These are phyloP conservation scores for Aplosporella prunicola DNA, from an alignment of 2,329 filamentous ascomycete genomes.

Conservation along the genomic window DNA sequence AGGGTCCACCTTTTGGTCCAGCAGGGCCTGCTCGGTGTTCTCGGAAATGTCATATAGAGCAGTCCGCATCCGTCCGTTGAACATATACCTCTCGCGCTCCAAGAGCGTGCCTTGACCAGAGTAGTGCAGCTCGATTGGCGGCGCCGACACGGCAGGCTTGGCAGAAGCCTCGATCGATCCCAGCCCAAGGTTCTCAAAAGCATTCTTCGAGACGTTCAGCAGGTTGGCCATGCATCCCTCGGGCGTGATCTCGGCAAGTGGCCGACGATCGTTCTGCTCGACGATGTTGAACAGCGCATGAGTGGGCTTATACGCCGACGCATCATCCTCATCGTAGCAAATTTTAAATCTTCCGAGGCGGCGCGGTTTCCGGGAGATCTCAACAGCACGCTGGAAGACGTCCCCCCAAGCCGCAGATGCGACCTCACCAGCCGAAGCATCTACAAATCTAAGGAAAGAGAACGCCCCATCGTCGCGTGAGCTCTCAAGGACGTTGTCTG, in stretches of 20 bases:
- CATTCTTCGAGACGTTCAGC: conserved; percentile 64
- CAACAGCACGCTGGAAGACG: conserved; percentile 63
- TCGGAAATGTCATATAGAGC: conserved; percentile 58
- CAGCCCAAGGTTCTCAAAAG: conserved; percentile 62
- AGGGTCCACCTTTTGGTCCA: conserved; percentile 62
- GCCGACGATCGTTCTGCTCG: conserved; percentile 55
- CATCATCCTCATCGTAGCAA: conserved; percentile 57
- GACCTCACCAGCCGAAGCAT: conserved; percentile 64
- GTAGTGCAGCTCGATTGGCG: conserved; percentile 73
- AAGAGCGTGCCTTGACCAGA: conserved; percentile 52
- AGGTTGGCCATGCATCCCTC: conserved; percentile 66
- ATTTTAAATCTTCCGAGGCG: conserved; percentile 58
- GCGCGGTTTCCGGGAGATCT: conserved; percentile 42
- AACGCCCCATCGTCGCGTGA: conserved; percentile 57
- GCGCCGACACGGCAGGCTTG: conserved; percentile 68
- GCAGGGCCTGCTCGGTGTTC: conserved; percentile 60
- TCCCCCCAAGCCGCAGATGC: conserved; percentile 59
- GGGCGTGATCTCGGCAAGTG: conserved; percentile 58
- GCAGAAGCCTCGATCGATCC: conserved; percentile 72
- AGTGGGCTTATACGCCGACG: conserved; percentile 56
- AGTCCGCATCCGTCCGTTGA: conserved; percentile 68
- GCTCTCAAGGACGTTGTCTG: conserved; percentile 64
- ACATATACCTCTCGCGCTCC: conserved; percentile 66
- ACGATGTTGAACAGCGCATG: conserved; percentile 78
- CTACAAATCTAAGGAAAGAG: conserved; percentile 82